Conservation (phyloP, 257 asterid species). For the Solanum microdontum region DNA sequence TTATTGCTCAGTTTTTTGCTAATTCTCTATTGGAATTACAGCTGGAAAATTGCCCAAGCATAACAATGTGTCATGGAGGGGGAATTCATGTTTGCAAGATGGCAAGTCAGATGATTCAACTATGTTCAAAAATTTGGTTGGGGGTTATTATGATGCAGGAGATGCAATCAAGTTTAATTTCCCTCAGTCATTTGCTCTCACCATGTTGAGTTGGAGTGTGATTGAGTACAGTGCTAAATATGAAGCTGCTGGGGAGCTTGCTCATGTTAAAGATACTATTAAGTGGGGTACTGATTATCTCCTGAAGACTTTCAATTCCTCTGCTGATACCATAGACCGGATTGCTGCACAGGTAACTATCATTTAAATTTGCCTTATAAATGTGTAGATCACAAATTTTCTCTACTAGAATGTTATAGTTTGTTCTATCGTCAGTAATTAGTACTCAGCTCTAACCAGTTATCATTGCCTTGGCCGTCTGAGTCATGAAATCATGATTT, state of each 20-base stretch:
- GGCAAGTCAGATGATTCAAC: constrained; percentile 45
- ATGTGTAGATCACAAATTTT: background rate
- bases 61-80: constrained; percentile 95
- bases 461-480: background rate
- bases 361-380: background rate
- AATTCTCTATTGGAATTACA: constrained; percentile 21
- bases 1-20: background rate
- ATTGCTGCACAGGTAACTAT: constrained; percentile 61
- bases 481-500: background rate
- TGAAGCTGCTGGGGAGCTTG: constrained; percentile 91
- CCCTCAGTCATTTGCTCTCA: constrained; percentile 86
- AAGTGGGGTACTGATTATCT: constrained; percentile 98
- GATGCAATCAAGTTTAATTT: constrained; percentile 92
- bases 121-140: constrained; percentile 54
- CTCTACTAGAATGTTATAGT: background rate
- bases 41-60: constrained; percentile 91
- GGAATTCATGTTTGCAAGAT: constrained; percentile 68
- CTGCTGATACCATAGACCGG: constrained; percentile 67
- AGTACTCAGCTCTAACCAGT: background rate
- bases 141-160: constrained; percentile 95
- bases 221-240: constrained; percentile 75
- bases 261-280: constrained; percentile 77
- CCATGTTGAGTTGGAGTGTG: constrained; percentile 98
- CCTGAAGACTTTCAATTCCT: constrained; percentile 80
- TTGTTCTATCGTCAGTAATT: background rate